Evolutionary conservation across 345 rosid genomes (phyloP).

Genomic region (Raphanus raphanistrum): DNA sequence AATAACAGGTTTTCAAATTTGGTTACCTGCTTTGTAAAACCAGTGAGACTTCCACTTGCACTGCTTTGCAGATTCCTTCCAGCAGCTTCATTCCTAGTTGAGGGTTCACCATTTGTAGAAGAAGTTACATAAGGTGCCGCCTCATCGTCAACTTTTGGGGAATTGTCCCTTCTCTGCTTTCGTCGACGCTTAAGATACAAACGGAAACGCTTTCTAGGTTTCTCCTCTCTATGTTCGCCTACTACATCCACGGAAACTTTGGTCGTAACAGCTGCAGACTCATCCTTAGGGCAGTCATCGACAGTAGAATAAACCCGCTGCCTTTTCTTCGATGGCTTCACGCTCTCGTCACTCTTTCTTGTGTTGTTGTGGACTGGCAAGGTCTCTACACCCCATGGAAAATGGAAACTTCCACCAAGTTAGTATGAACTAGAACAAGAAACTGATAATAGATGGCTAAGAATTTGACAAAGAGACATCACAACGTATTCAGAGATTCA

Average conservation of each 20-base stretch:
- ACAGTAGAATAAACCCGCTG: slow-evolving; percentile 24
- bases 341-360: slow-evolving; percentile 30
- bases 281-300: slow-evolving; percentile 17
- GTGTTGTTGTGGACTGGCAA: slow-evolving; percentile 6
- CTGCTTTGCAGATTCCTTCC: slow-evolving; percentile 14
- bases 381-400: slow-evolving; percentile 10
- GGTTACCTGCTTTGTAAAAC: slow-evolving; percentile 33
- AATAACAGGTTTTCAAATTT: slow-evolving; percentile 46
- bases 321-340: slow-evolving; percentile 32
- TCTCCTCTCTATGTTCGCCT: slow-evolving; percentile 15
- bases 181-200: slow-evolving; percentile 38
- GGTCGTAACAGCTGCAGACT: slow-evolving; percentile 6
- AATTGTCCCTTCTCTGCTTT: slow-evolving; percentile 22
- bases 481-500: slow-evolving; percentile 14
- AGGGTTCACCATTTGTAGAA: slow-evolving; percentile 19
- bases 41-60: slow-evolving; percentile 8
- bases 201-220: slow-evolving; percentile 30
- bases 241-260: slow-evolving; percentile 4
- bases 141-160: background rate
- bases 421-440: background rate
- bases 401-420: slow-evolving; percentile 9
- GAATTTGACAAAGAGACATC: background rate
- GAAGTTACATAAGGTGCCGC: slow-evolving; percentile 17
- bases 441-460: slow-evolving; percentile 9
- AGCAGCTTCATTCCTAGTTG: slow-evolving; percentile 7